A percentile compares a stretch with the other conserved stretches of the same genome.
These are phyloP conservation scores for Cercospora nicotianae DNA, from an alignment of 2,329 filamentous ascomycete genomes.

Conservation along the genomic window DNA sequence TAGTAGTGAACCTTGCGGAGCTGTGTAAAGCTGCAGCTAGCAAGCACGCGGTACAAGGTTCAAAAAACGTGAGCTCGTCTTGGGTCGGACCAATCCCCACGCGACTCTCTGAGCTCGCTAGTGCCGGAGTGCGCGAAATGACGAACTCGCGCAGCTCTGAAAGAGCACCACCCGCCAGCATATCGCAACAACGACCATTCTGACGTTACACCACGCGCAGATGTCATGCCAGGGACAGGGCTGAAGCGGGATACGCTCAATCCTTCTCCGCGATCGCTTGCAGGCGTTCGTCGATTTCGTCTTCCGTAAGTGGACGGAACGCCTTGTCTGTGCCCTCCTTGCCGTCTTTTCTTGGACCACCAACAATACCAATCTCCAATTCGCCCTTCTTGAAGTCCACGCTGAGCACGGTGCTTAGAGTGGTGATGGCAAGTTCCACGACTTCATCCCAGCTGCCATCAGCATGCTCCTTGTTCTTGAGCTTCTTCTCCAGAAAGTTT, in stretches of 20 bases:
- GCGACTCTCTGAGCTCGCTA: neutral
- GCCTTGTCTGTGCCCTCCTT: slow-evolving; percentile 74
- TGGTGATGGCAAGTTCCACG: slow-evolving; percentile 92
- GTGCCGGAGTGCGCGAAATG: slow-evolving; percentile 6
- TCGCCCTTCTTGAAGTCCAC: slow-evolving; percentile 99
- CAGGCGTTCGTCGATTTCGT: slow-evolving; percentile 97
- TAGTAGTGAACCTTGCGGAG: slow-evolving; percentile 18
- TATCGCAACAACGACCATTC: neutral
- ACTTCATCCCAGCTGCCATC: slow-evolving; percentile 96
- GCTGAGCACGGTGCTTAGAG: slow-evolving; percentile 91
- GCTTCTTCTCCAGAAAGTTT: slow-evolving; percentile 98
- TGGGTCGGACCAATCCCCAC: slow-evolving; percentile 9
- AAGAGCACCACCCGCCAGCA: neutral
- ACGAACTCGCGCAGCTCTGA: slow-evolving; percentile 1
- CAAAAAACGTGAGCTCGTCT: slow-evolving; percentile 1
- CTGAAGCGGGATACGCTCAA: slow-evolving; percentile 50
- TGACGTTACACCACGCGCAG: slow-evolving; percentile 7
- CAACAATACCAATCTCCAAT: slow-evolving; percentile 96
- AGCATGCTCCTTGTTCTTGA: slow-evolving; percentile 96
- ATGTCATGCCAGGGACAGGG: slow-evolving; percentile 21
- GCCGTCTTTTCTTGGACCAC: slow-evolving; percentile 78
- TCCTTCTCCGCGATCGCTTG: slow-evolving; percentile 99
- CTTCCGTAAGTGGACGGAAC: slow-evolving; percentile 89
- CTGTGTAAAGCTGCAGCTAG: slow-evolving; percentile 18
- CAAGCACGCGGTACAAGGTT: slow-evolving; percentile 11